A percentile compares a stretch with the other conserved stretches of the same genome.
Conservation (phyloP, 441 rosid species). For the Gossypium davidsonii region DNA sequence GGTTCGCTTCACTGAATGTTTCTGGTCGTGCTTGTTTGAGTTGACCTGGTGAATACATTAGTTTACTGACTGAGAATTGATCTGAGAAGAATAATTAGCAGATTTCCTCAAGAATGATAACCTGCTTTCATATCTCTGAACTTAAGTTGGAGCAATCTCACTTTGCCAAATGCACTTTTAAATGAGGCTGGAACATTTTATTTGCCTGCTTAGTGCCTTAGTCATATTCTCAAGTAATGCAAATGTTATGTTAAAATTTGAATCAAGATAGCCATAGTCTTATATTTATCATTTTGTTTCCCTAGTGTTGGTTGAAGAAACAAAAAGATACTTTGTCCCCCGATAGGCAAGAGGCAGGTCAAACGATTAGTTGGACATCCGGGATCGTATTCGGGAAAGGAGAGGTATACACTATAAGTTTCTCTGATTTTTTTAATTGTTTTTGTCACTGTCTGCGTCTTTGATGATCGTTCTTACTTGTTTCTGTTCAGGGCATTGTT, state of each 20-base stretch:
- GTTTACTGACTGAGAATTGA: no score
- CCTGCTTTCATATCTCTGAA: not conserved
- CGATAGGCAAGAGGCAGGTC: slow-evolving; percentile 55
- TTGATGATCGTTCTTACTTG: slow-evolving; percentile 10
- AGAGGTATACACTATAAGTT: slow-evolving; percentile 42
- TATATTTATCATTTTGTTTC: not conserved
- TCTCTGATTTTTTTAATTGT: not conserved
- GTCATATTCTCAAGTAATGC: not conserved
- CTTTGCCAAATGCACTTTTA: not conserved
- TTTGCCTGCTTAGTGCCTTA: not conserved
- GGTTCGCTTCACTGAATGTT: no score
- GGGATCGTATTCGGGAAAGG: slow-evolving; percentile 87
- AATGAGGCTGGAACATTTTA: not conserved
- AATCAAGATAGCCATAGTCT: not conserved
- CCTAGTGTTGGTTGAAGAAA: slow-evolving; percentile 95
- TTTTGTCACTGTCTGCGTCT: not conserved
- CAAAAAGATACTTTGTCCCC: slow-evolving; percentile 67
- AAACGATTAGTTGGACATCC: slow-evolving; percentile 72
- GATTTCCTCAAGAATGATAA: not conserved
- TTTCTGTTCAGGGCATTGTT: slow-evolving; percentile 60
- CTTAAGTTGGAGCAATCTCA: not conserved
- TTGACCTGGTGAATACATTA: not conserved
- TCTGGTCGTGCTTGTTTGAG: not conserved
- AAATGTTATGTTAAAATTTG: not conserved
- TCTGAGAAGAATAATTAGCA: not conserved